Evolutionary conservation across 768 basidiomycete species (phyloP).

Genomic region (Peribolospora baueri): DNA sequence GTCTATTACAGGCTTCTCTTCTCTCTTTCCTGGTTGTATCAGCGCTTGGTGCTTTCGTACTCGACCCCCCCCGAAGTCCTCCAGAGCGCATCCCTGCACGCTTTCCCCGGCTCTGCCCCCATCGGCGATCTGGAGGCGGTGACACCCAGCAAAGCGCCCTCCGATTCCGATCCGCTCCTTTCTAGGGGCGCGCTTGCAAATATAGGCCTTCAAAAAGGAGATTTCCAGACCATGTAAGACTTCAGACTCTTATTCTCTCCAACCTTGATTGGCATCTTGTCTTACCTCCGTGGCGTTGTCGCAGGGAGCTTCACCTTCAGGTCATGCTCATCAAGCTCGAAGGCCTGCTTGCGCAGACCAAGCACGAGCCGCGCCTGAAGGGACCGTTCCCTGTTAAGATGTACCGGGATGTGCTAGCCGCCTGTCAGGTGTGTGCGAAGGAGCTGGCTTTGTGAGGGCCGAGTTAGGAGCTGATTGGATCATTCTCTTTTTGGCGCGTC

Average conservation of each 20-base stretch:
- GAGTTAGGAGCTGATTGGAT: slow-evolving; percentile 7
- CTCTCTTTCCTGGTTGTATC: slow-evolving; percentile 86
- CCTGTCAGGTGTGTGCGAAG: slow-evolving; percentile 8
- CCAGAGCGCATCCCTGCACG: too few species aligned
- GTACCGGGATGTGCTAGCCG: slow-evolving; percentile 32
- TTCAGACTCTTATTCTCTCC: background rate
- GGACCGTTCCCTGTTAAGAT: slow-evolving; percentile 74
- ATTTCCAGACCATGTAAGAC: too few species aligned
- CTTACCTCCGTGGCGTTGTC: slow-evolving; percentile 1
- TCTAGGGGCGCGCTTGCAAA: too few species aligned
- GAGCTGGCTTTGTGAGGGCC: too few species aligned
- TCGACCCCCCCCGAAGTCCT: slow-evolving; percentile 31
- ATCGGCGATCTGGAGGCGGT: too few species aligned
- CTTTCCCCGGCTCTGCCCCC: too few species aligned
- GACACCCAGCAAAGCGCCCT: too few species aligned
- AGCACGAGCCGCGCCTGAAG: slow-evolving; percentile 80
- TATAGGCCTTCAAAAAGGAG: too few species aligned
- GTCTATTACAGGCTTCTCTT: slow-evolving; percentile 45
- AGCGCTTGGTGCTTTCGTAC: slow-evolving; percentile 66
- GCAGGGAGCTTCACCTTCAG: slow-evolving; percentile 84
- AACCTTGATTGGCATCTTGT: background rate
- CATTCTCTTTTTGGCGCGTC: slow-evolving; percentile 43
- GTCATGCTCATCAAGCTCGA: slow-evolving; percentile 63
- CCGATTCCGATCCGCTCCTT: too few species aligned
- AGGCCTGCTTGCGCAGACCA: slow-evolving; percentile 60